Conservation (phyloP, 73 alveolate genomes). For the Stentor roeselii region DNA sequence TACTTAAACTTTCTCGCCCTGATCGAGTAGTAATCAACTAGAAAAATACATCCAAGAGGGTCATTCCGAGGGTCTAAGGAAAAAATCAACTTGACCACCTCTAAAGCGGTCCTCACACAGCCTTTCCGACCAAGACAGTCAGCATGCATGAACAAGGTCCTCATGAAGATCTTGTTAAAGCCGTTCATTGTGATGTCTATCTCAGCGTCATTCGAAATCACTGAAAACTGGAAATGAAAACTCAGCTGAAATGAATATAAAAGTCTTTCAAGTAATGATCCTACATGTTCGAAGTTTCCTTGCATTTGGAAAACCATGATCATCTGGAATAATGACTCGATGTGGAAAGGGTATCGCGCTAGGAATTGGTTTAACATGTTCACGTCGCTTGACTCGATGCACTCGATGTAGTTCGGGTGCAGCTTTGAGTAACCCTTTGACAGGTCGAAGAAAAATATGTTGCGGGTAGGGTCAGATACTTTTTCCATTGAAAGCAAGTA, state of each 20-base stretch:
- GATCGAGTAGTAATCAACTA: constrained; percentile 60
- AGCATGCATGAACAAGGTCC: constrained; percentile 50
- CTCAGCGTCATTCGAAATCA: constrained; percentile 23
- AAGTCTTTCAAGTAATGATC: constrained; percentile 28
- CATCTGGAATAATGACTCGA: constrained; percentile 28
- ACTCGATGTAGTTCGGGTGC: background rate
- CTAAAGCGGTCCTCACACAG: constrained; percentile 65
- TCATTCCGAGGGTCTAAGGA: constrained; percentile 56
- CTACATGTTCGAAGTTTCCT: constrained; percentile 31
- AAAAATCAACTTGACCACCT: constrained; percentile 54
- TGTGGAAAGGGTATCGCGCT: constrained; percentile 28
- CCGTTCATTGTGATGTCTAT: constrained; percentile 43
- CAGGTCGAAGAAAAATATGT: background rate
- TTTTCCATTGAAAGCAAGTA: constrained; percentile 12
- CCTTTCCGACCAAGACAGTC: constrained; percentile 74
- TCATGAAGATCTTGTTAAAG: constrained; percentile 41
- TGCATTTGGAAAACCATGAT: constrained; percentile 17
- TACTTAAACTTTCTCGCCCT: constrained; percentile 58
- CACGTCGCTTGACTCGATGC: background rate
- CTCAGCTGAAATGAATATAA: constrained; percentile 27
- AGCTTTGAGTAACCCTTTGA: constrained; percentile 7
- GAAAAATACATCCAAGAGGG: constrained; percentile 56
- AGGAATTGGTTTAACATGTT: constrained; percentile 27
- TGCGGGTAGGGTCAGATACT: background rate
- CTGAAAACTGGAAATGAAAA: constrained; percentile 35